phyloP scores from a whole-genome alignment of 2,329 filamentous ascomycete species.

The Epicoccum sorghinum region DNA sequence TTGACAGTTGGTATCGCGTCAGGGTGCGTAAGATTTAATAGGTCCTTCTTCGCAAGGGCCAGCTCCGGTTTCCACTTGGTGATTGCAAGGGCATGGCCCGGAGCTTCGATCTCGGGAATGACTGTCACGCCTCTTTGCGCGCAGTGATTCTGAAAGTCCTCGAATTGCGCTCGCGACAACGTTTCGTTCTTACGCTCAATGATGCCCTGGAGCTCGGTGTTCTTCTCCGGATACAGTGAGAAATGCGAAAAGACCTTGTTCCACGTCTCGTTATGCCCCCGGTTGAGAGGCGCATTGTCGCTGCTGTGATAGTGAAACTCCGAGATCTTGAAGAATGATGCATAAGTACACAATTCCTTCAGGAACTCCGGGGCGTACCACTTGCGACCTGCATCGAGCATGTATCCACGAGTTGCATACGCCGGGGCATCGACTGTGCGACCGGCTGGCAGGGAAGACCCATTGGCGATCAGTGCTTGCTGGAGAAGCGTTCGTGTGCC shows the following conservation, averaged over 20 bases:
- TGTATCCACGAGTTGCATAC: constrained; percentile 53
- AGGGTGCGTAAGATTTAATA: constrained; percentile 46
- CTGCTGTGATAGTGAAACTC: constrained; percentile 59
- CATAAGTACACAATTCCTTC: constrained; percentile 54
- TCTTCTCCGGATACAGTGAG: constrained; percentile 47
- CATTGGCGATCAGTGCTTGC: constrained; percentile 47
- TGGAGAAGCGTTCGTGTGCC: constrained; percentile 56
- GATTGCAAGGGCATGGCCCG: constrained; percentile 46
- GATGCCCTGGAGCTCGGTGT: constrained; percentile 41
- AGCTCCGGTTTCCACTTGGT: constrained; percentile 50
- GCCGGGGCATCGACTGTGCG: constrained; percentile 50
- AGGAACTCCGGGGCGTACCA: constrained; percentile 52
- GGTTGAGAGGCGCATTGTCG: constrained; percentile 57
- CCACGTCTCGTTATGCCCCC: constrained; percentile 56
- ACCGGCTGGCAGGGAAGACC: constrained; percentile 35
- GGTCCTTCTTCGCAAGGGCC: constrained; percentile 43
- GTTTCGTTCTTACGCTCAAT: constrained; percentile 47
- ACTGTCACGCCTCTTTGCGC: constrained; percentile 45
- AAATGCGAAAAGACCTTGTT: constrained; percentile 55
- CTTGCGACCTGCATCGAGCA: constrained; percentile 54
- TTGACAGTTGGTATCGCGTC: constrained; percentile 46
- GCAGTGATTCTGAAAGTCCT: constrained; percentile 44
- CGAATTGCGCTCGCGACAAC: constrained; percentile 41
- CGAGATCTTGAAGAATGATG: constrained; percentile 56
- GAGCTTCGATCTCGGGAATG: constrained; percentile 47